A percentile compares a stretch with the other conserved stretches of the same genome.
Conservation (phyloP, 179 eudicot species). For the Drosera spatulata region DNA sequence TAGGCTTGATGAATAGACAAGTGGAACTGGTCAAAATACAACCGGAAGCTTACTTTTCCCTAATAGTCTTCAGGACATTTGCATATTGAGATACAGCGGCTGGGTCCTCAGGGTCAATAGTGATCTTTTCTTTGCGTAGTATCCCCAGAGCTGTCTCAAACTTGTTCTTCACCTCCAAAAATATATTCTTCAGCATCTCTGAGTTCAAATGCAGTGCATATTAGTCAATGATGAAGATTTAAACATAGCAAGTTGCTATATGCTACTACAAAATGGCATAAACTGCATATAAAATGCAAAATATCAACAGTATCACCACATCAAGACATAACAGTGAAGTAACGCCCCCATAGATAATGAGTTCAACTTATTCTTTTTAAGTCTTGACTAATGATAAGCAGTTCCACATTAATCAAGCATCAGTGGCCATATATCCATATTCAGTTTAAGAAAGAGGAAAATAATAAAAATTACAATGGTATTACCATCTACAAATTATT, state of each 20-base stretch:
- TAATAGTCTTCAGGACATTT: constrained; percentile 77
- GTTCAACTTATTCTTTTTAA: too few relatives aligned
- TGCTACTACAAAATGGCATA: background rate
- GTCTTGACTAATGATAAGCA: background rate
- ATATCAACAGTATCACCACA: background rate
- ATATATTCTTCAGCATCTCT: constrained; percentile 93
- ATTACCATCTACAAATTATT: too few relatives aligned
- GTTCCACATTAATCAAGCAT: background rate
- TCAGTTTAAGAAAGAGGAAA: background rate
- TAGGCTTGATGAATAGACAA: too few relatives aligned
- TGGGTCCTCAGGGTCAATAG: constrained; percentile 84
- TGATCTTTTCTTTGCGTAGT: constrained; percentile 81
- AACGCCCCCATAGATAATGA: background rate
- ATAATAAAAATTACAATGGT: background rate
- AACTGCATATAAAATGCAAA: background rate
- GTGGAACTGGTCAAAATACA: background rate
- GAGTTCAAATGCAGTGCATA: constrained; percentile 15
- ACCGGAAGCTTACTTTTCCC: constrained; percentile 58
- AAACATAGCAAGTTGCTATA: background rate
- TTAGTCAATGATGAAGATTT: background rate
- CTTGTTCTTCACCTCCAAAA: constrained; percentile 82
- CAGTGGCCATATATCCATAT: too few relatives aligned
- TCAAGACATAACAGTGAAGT: background rate
- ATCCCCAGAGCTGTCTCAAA: constrained; percentile 81
- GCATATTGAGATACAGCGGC: constrained; percentile 85